Percentiles rank a stretch among this genome's conserved stretches.
phyloP scores from a whole-genome alignment of 345 rosid genomes.

The Hypericum androsaemum region DNA sequence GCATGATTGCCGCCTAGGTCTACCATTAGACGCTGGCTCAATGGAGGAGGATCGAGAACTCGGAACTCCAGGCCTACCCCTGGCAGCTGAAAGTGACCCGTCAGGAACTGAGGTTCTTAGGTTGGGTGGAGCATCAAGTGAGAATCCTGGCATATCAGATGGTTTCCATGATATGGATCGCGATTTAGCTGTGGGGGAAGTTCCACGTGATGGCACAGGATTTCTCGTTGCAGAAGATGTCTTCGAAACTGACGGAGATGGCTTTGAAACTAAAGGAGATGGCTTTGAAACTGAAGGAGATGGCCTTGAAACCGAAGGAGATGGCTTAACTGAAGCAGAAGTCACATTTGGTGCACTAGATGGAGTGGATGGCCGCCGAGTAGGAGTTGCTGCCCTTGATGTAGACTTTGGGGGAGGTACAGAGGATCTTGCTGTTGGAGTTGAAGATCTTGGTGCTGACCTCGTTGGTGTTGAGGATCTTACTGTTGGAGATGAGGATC shows the following conservation, averaged over 20 bases:
- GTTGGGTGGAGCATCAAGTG: conserved; percentile 22
- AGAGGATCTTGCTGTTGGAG: conserved; percentile 38
- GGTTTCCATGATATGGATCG: conserved; percentile 24
- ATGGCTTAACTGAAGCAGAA: conserved; percentile 6
- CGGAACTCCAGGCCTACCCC: conserved; percentile 14
- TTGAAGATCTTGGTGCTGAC: conserved; percentile 33
- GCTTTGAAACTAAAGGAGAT: conserved; percentile 29
- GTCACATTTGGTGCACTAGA: conserved; percentile 6
- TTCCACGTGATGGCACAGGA: conserved; percentile 19
- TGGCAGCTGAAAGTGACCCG: conserved; percentile 20
- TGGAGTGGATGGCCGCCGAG: conserved; percentile 13
- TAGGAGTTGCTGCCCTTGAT: conserved; percentile 20
- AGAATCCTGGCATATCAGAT: conserved; percentile 20
- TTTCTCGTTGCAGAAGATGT: conserved; percentile 6
- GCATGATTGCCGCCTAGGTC: conserved; percentile 20
- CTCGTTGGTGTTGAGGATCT: conserved; percentile 48
- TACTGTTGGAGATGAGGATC: conserved; percentile 37
- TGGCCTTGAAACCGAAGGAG: conserved; percentile 1
- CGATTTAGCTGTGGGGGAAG: conserved; percentile 15
- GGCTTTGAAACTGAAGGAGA: conserved; percentile 11
- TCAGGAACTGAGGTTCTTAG: conserved; percentile 19
- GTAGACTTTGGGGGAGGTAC: conserved; percentile 27
- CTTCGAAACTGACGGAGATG: conserved; percentile 1
- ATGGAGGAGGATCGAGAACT: conserved; percentile 24
- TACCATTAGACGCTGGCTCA: conserved; percentile 25